Base-by-base conservation (phyloP, 2,329 filamentous ascomycete genomes). In the Sporothrix euskadiensis region DNA sequence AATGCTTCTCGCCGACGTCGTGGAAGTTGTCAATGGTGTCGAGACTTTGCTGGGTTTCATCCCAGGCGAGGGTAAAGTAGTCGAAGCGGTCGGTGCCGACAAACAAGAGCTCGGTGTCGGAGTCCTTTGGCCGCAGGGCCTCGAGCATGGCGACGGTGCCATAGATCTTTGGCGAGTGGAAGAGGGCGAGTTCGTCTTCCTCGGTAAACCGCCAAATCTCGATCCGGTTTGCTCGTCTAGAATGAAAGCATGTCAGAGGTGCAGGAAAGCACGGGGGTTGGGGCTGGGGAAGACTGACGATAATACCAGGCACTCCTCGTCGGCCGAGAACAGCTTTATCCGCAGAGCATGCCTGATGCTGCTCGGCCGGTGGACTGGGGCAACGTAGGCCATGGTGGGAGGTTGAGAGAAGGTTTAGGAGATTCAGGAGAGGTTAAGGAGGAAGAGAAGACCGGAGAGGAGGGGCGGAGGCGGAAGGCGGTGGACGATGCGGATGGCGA, bases 61-160 rank as follows among this genome's bases (percentile, higher is more conserved):
- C 90, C 94, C 96, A 99, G 19, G 87, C 90, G 26, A 97, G 82
- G 1, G 94, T 97, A 81, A 98, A 97, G 83, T 97, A 98, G 78
- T 94, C 91, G 77, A 93, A 92, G 72, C 92, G 90, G 80, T 97
- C 92, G 65, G 96, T 99, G 69, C 94, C 95, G 73, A 99, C 88
- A 80, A 99, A 97, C 75, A 99, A 88, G 75, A 98, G 89, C 77
- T 98, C 94, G 66, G 90, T 93, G 5, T 86, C 82, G 39, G 91
- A 90, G 77, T 93, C 89, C 68, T 89, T 89, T 6, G 94, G 94
- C 35, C 90, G 90, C 66, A 99, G 85, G 78, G 90, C 91, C 79
- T 96, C 89, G 16, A 98, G 87, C 85, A 98, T 93, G 8, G 92
- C 91, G 77, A 98, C 90, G 77, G 92, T 93, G 80, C 95, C 96